phyloP scores from a whole-genome alignment of 139 green algal genomes.

The Eudorina sp. region DNA sequence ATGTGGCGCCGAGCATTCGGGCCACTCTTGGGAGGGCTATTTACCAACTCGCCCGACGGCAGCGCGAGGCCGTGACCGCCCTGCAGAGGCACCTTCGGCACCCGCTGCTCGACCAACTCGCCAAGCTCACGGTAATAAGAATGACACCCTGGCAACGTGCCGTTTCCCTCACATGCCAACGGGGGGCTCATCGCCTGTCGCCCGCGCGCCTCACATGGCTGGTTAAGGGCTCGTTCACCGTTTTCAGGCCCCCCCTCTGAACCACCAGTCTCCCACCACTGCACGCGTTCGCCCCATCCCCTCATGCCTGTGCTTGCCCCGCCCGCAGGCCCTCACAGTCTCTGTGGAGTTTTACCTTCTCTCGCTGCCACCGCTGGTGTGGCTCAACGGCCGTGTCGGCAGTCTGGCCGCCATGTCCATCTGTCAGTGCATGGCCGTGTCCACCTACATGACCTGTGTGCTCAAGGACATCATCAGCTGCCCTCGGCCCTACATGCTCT shows the following conservation, averaged over 20 bases:
- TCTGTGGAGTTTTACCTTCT: conserved; percentile 52
- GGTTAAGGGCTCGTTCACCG: too few species aligned
- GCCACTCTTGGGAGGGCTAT: neutral
- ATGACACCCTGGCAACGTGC: too few species aligned
- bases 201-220: too few species aligned
- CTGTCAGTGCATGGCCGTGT: conserved; percentile 20
- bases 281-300: too few species aligned
- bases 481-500: conserved; percentile 10
- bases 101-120: conserved; percentile 1
- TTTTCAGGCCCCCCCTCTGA: too few species aligned
- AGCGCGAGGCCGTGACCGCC: neutral
- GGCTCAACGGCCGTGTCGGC: neutral
- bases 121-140: conserved; percentile 19
- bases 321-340: conserved; percentile 20
- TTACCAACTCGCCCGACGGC: neutral
- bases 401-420: neutral
- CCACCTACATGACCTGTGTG: conserved; percentile 40
- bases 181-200: too few species aligned
- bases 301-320: too few species aligned
- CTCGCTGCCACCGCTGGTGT: neutral
- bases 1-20: neutral
- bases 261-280: too few species aligned
- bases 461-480: conserved; percentile 42
- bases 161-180: too few species aligned
- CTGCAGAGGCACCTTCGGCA: neutral